Conservation (phyloP, 1,284 basidiomycete genomes). For the Irpex sp. region DNA sequence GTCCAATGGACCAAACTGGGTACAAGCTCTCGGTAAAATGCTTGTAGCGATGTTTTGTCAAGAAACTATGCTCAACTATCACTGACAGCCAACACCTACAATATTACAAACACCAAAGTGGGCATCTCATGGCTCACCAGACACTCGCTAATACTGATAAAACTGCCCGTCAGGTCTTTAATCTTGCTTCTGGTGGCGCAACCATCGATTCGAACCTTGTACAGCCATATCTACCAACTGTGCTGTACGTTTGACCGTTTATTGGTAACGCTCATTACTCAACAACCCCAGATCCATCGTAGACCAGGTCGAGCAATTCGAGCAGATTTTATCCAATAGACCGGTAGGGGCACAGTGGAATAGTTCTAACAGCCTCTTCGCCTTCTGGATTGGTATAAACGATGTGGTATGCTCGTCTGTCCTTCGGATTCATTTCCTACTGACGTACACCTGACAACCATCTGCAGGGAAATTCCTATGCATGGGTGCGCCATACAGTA, state of each 20-base stretch:
- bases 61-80: conserved; percentile 1
- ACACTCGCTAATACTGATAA: not conserved
- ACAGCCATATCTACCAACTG: conserved; percentile 50
- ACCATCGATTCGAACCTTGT: conserved; percentile 61
- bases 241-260: conserved; percentile 37
- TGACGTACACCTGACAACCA: not conserved
- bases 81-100: conserved; percentile 41
- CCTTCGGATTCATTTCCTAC: not conserved
- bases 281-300: conserved; percentile 47
- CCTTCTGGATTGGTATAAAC: conserved; percentile 67
- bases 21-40: conserved; percentile 47
- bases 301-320: conserved; percentile 59
- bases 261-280: not conserved
- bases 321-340: conserved; percentile 44
- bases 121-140: not conserved
- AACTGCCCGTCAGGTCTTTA: conserved; percentile 41
- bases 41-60: conserved; percentile 1
- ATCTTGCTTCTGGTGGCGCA: conserved; percentile 58
- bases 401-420: conserved; percentile 43
- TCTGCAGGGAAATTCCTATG: conserved; percentile 45
- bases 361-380: conserved; percentile 53
- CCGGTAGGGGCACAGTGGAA: conserved; percentile 51
- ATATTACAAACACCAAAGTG: conserved; percentile 52
- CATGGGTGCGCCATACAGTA: conserved; percentile 38
- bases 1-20: conserved; percentile 66